A percentile compares a stretch with the other conserved stretches of the same genome.
These are phyloP conservation scores for Aegilops longissima DNA, from an alignment of 176 grass and related monocot species.

Conservation along the genomic window DNA sequence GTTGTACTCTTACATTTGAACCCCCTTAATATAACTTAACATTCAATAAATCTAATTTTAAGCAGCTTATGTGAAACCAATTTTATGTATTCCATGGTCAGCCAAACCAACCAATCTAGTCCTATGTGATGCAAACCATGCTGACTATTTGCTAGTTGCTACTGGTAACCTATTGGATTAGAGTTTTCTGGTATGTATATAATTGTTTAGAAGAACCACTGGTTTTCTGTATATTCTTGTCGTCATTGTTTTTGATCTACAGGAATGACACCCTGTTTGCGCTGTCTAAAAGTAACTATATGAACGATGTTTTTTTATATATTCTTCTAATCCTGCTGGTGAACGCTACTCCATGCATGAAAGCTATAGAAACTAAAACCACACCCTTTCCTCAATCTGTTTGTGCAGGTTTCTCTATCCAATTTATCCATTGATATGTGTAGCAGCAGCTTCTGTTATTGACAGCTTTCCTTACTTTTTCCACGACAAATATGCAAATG, in stretches of 20 bases:
- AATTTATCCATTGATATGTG: slow-evolving; percentile 96
- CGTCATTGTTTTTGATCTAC: neutral
- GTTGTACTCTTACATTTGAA: neutral
- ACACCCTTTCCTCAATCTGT: slow-evolving; percentile 12
- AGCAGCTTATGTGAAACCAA: neutral
- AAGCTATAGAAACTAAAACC: slow-evolving; percentile 26
- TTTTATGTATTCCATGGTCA: neutral
- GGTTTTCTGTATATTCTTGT: neutral
- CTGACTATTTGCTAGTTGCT: neutral
- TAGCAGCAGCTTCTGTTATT: slow-evolving; percentile 84
- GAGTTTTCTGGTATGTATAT: neutral
- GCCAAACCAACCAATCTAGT: neutral
- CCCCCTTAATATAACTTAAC: neutral
- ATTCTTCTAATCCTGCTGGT: neutral
- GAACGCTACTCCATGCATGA: neutral
- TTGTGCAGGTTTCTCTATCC: slow-evolving; percentile 92
- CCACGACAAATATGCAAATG: slow-evolving; percentile 74
- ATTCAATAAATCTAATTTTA: neutral
- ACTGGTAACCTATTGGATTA: neutral
- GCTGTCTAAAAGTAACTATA: neutral
- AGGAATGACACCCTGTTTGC: neutral
- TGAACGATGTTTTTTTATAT: neutral
- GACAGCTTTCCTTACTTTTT: slow-evolving; percentile 86
- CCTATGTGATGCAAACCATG: neutral
- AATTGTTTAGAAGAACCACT: neutral